These are phyloP conservation scores for Fusarium kyushuense DNA, from an alignment of 2,329 filamentous ascomycete genomes.

Conservation along the genomic window DNA sequence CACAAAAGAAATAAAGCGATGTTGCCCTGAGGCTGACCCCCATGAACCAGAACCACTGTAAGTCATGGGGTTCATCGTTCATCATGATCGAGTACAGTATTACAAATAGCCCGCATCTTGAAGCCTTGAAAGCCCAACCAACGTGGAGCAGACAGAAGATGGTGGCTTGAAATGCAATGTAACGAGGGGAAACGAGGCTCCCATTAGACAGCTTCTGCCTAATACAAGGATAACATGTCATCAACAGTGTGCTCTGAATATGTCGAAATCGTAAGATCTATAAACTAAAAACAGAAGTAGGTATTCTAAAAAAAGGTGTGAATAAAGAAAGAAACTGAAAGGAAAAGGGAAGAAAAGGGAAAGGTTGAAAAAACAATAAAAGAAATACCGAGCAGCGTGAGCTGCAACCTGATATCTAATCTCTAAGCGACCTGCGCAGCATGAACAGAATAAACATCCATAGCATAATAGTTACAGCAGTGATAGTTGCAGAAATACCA, in stretches of 20 bases:
- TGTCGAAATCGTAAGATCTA: not conserved
- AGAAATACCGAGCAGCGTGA: not conserved
- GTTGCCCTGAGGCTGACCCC: not conserved
- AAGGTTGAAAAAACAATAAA: not conserved
- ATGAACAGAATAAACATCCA: conserved; percentile 16
- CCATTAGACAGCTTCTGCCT: not conserved
- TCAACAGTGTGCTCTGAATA: no score
- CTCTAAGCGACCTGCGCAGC: conserved; percentile 5
- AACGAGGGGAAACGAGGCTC: not conserved
- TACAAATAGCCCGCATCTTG: not conserved
- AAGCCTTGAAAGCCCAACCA: not conserved
- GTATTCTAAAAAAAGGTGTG: not conserved
- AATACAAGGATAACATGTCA: not conserved
- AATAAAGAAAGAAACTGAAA: not conserved
- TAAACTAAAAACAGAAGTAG: not conserved
- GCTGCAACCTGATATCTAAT: not conserved
- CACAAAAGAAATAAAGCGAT: not conserved
- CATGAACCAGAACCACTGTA: not conserved
- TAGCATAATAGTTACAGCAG: not conserved
- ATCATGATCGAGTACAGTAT: not conserved
- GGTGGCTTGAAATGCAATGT: not conserved
- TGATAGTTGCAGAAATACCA: conserved; percentile 10
- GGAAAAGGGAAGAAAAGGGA: no score
- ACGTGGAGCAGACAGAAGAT: not conserved
- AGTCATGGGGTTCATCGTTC: not conserved